Conservation (phyloP, 768 basidiomycete genomes). For the Boletales sp. region DNA sequence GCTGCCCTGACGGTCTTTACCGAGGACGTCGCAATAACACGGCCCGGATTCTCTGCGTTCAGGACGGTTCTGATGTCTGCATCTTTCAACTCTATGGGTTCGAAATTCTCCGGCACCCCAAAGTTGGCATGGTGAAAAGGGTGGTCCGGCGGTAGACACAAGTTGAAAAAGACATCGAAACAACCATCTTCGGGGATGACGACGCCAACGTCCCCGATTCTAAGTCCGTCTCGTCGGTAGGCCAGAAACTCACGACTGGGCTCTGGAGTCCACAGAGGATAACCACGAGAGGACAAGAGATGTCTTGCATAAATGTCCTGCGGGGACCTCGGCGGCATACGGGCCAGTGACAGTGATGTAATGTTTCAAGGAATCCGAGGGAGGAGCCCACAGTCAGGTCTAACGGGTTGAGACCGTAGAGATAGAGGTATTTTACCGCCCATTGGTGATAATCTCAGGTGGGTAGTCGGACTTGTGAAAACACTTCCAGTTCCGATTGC, state of each 20-base stretch:
- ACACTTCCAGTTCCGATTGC: no score
- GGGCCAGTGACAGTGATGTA: no score
- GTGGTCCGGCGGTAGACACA: slow-evolving; percentile 31
- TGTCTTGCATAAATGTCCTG: slow-evolving; percentile 17
- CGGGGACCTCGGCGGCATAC: not conserved
- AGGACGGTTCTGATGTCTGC: not conserved
- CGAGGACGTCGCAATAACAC: slow-evolving; percentile 5
- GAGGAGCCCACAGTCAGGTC: no score
- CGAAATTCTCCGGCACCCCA: slow-evolving; percentile 26
- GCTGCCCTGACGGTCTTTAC: not conserved
- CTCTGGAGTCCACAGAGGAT: no score
- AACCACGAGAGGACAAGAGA: slow-evolving; percentile 11
- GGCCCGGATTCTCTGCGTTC: not conserved
- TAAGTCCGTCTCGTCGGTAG: slow-evolving; percentile 23
- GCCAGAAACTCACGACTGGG: slow-evolving; percentile 19
- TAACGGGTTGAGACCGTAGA: no score
- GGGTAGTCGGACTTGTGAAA: no score
- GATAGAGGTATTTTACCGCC: no score
- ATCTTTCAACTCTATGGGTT: slow-evolving; percentile 11
- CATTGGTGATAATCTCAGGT: no score
- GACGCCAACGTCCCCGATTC: slow-evolving; percentile 37
- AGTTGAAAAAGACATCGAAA: slow-evolving; percentile 37
- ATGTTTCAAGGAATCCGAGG: no score
- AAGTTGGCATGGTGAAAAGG: slow-evolving; percentile 1
- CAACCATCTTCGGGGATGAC: slow-evolving; percentile 27